These are phyloP conservation scores for Bisporella sp. DNA, from an alignment of 2,329 filamentous ascomycete genomes.

Conservation along the genomic window DNA sequence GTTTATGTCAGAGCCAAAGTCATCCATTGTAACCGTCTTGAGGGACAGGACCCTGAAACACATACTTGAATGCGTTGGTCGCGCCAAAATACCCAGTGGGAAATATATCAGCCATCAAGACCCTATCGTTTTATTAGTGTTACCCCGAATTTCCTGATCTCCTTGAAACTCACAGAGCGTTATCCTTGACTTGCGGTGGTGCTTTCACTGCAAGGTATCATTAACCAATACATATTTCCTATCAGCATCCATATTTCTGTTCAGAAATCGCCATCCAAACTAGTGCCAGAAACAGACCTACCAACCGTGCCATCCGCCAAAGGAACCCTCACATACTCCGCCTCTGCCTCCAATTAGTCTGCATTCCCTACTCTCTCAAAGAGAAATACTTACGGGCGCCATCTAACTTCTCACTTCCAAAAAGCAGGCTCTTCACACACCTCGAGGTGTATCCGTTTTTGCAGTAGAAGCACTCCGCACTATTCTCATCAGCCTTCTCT, in stretches of 20 bases:
- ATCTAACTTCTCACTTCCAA: conserved; percentile 63
- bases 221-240: too few relatives aligned
- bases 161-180: neutral
- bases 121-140: conserved; percentile 67
- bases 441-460: conserved; percentile 68
- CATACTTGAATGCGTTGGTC: conserved; percentile 59
- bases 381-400: conserved; percentile 45
- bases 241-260: too few relatives aligned
- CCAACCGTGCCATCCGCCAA: conserved; percentile 75
- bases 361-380: too few relatives aligned
- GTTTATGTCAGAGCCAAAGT: too few relatives aligned
- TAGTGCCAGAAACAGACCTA: conserved; percentile 41
- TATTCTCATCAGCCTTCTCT: neutral
- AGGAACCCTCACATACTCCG: conserved; percentile 76
- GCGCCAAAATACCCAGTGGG: conserved; percentile 82
- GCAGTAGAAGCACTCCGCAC: conserved; percentile 75
- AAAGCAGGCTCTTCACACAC: conserved; percentile 63
- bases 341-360: conserved; percentile 36
- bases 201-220: neutral
- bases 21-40: too few relatives aligned
- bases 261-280: too few relatives aligned
- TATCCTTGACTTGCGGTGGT: neutral
- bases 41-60: too few relatives aligned
- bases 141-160: neutral
- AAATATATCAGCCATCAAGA: conserved; percentile 92